phyloP scores from a whole-genome alignment of 176 grass and related monocot genomes.

The Oryza glaberrima region DNA sequence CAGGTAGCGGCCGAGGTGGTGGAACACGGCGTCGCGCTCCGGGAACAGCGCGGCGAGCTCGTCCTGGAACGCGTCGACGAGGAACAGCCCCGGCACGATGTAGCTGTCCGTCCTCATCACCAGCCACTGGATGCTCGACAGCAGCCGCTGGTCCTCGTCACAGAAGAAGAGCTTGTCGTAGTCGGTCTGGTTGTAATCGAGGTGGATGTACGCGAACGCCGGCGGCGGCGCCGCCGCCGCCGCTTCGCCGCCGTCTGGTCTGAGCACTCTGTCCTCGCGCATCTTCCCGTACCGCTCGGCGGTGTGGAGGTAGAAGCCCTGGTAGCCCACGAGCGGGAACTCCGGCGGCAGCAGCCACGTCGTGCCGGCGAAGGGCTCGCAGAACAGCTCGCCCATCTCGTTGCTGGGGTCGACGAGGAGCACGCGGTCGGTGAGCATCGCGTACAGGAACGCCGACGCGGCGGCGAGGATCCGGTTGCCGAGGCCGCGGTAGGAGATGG shows the following conservation, averaged over 20 bases:
- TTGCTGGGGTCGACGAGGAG: slow-evolving; percentile 49
- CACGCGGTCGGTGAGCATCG: slow-evolving; percentile 61
- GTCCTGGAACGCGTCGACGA: slow-evolving; percentile 43
- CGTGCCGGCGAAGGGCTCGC: slow-evolving; percentile 58
- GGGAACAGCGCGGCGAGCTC: slow-evolving; percentile 65
- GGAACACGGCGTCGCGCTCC: slow-evolving; percentile 67
- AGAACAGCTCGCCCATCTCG: slow-evolving; percentile 49
- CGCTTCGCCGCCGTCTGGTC: not conserved
- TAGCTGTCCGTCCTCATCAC: slow-evolving; percentile 67
- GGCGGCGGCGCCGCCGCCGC: not conserved
- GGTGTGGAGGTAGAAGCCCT: slow-evolving; percentile 44
- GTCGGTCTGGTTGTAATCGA: slow-evolving; percentile 31
- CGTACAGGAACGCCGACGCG: slow-evolving; percentile 62
- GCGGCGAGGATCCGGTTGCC: slow-evolving; percentile 65
- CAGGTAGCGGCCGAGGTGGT: slow-evolving; percentile 66
- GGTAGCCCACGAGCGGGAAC: slow-evolving; percentile 45
- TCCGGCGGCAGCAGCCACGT: slow-evolving; percentile 59
- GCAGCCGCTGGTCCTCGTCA: slow-evolving; percentile 60
- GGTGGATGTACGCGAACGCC: slow-evolving; percentile 50
- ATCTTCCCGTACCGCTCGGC: slow-evolving; percentile 55
- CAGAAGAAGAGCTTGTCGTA: slow-evolving; percentile 59
- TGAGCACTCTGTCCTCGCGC: slow-evolving; percentile 21
- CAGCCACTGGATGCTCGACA: slow-evolving; percentile 60
- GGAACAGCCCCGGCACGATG: slow-evolving; percentile 61
- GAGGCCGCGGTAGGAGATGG: slow-evolving; percentile 47